Evolutionary conservation across 1,284 basidiomycete genomes (phyloP).

Genomic region (Singerocomus inundabilis): DNA sequence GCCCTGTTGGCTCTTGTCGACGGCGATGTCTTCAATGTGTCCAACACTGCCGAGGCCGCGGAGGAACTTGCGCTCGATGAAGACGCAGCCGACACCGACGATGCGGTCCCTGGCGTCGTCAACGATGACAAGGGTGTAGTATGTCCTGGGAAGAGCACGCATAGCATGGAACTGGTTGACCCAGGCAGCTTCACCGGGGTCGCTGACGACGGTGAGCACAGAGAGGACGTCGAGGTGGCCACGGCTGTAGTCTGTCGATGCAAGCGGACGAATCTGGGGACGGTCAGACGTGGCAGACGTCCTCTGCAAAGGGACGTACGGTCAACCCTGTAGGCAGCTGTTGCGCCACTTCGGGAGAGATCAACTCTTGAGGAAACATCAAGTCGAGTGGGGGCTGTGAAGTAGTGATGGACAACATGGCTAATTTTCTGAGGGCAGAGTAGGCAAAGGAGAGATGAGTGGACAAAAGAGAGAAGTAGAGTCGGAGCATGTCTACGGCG

Average conservation of each 20-base stretch:
- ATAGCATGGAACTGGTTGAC: slow-evolving; percentile 64
- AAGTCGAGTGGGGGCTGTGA: slow-evolving; percentile 62
- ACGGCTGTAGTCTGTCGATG: slow-evolving; percentile 80
- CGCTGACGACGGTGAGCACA: slow-evolving; percentile 77
- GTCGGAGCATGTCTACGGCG: background rate
- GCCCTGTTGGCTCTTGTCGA: slow-evolving; percentile 84
- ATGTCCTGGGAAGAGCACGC: slow-evolving; percentile 57
- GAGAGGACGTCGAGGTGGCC: slow-evolving; percentile 84
- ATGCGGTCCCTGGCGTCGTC: slow-evolving; percentile 74
- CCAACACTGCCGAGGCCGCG: slow-evolving; percentile 79
- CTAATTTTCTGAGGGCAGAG: background rate
- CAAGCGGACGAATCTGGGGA: slow-evolving; percentile 81
- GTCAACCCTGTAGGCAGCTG: slow-evolving; percentile 53
- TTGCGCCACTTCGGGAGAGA: slow-evolving; percentile 58
- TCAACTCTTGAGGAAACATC: slow-evolving; percentile 67
- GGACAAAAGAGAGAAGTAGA: background rate
- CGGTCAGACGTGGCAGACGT: background rate
- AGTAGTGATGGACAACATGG: slow-evolving; percentile 9
- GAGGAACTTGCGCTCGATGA: slow-evolving; percentile 93
- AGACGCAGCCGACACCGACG: slow-evolving; percentile 81
- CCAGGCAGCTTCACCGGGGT: slow-evolving; percentile 73
- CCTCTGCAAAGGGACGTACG: slow-evolving; percentile 15
- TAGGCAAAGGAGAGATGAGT: slow-evolving; percentile 3
- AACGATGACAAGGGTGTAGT: slow-evolving; percentile 86
- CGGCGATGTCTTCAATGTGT: slow-evolving; percentile 98